Conservation (phyloP, 1,139 yeast genomes). For the Yamadazyma kanchanaburiensis region DNA sequence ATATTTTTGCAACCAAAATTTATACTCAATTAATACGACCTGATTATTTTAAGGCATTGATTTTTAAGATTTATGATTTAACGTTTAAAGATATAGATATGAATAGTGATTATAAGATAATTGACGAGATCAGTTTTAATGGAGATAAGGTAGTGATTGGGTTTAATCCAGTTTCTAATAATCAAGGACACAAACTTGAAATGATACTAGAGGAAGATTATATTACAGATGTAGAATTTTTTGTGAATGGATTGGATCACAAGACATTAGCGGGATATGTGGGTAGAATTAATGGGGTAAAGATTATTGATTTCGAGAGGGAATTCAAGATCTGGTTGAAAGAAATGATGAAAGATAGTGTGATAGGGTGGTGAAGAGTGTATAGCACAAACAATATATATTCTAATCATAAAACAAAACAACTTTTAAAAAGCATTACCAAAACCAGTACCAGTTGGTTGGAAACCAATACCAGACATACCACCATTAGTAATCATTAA, state of each 20-base stretch:
- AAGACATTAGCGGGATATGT: conserved; percentile 1
- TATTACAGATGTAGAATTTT: conserved; percentile 2
- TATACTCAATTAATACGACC: background rate
- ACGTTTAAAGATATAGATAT: conserved; percentile 1
- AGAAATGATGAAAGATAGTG: conserved; percentile 1
- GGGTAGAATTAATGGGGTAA: conserved; percentile 3
- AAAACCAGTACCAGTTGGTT: conserved; percentile 66
- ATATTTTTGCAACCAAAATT: conserved; percentile 3
- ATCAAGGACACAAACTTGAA: conserved; percentile 1
- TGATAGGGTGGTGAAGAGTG: conserved; percentile 1
- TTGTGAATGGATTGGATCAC: conserved; percentile 1
- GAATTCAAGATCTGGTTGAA: conserved; percentile 3
- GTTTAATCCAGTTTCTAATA: conserved; percentile 1
- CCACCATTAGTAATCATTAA: conserved; percentile 68
- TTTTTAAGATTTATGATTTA: conserved; percentile 1
- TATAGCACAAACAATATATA: too few species aligned
- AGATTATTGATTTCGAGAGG: conserved; percentile 1
- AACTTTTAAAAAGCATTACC: conserved; percentile 47
- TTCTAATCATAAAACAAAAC: background rate
- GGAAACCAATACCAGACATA: conserved; percentile 47
- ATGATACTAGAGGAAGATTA: conserved; percentile 1
- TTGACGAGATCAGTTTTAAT: conserved; percentile 4
- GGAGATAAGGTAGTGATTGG: conserved; percentile 1
- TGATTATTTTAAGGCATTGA: conserved; percentile 1
- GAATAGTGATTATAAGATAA: conserved; percentile 1